Conservation (phyloP, 805 yeast genomes). For the Yarrowia sp. region DNA sequence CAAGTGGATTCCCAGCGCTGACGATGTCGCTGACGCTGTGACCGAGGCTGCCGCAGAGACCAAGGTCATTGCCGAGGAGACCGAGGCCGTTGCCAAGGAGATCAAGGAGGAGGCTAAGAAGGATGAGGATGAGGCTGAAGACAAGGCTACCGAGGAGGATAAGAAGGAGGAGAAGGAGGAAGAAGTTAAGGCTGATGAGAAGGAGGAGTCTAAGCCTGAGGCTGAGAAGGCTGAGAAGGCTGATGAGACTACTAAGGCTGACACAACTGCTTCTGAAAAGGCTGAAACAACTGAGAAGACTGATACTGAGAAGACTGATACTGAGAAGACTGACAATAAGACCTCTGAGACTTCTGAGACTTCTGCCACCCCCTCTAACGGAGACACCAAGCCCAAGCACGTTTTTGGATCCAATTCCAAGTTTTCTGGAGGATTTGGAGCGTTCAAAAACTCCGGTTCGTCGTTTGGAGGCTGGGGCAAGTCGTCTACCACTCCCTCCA, state of each 20-base stretch:
- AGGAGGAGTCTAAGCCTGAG: constrained; percentile 36
- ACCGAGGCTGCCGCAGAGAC: constrained; percentile 25
- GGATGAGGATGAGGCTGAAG: constrained; percentile 14
- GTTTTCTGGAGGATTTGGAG: constrained; percentile 40
- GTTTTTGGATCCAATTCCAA: constrained; percentile 50
- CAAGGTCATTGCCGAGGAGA: constrained; percentile 16
- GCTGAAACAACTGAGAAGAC: constrained; percentile 22
- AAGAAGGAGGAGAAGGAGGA: constrained; percentile 3
- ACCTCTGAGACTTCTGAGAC: background rate
- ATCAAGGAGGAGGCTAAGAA: constrained; percentile 5
- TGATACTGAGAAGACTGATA: constrained; percentile 24
- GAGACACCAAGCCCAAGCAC: constrained; percentile 17
- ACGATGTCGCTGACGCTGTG: constrained; percentile 26
- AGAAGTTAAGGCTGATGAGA: constrained; percentile 21
- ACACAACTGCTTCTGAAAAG: too few species aligned
- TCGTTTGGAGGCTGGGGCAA: constrained; percentile 26
- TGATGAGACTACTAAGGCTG: background rate
- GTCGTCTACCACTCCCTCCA: background rate
- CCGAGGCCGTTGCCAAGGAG: constrained; percentile 6
- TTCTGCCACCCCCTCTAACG: background rate
- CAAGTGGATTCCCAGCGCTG: constrained; percentile 36
- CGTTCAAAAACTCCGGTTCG: constrained; percentile 44
- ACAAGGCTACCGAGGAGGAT: constrained; percentile 21
- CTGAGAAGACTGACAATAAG: background rate
- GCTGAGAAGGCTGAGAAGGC: constrained; percentile 14